phyloP scores from a whole-genome alignment of 305 asterid species.

The Fraxinus dipetala region DNA sequence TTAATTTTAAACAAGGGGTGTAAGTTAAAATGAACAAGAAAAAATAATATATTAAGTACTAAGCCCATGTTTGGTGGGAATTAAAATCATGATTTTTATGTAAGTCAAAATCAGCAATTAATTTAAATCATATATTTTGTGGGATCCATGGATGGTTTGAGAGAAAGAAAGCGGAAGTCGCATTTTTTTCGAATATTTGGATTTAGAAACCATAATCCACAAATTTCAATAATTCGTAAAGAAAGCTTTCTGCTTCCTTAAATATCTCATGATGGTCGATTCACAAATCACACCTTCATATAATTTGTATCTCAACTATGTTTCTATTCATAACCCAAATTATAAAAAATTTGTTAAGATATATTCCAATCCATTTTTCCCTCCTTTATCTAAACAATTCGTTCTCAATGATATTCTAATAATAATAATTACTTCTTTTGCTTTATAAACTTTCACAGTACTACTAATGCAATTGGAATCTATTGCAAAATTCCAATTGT shows the following conservation, averaged over 20 bases:
- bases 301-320: background rate
- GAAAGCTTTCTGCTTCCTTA: background rate
- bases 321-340: background rate
- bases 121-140: too few species aligned
- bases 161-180: too few species aligned
- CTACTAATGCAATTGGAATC: background rate
- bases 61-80: too few species aligned
- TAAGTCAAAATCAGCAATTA: too few species aligned
- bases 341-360: background rate
- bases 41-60: too few species aligned
- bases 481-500: background rate
- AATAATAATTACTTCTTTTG: too few species aligned
- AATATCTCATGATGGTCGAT: background rate
- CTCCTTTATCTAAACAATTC: background rate
- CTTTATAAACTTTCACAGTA: background rate
- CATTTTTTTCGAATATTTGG: background rate
- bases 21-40: too few species aligned
- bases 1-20: too few species aligned
- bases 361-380: background rate
- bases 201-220: background rate
- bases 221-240: background rate
- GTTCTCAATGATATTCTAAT: background rate
- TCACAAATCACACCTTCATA: background rate
- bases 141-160: background rate
- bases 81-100: too few species aligned